Conservation (phyloP, 2,329 filamentous ascomycete species). For the Aspergillus versicolor region DNA sequence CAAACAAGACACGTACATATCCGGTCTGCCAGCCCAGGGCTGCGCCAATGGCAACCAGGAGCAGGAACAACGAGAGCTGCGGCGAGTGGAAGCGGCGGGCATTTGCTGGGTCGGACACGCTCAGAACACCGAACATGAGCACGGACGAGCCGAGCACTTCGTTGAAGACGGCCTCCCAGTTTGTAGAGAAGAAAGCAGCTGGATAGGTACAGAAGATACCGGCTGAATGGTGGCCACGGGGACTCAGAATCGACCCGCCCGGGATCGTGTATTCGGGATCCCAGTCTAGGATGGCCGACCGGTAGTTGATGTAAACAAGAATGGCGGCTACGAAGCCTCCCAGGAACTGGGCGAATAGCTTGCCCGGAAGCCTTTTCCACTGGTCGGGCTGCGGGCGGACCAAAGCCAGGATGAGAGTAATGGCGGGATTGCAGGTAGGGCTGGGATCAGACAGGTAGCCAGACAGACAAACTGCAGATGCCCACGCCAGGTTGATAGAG, state of each 20-base stretch:
- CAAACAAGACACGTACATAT: conserved; percentile 25
- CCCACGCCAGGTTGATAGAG: conserved; percentile 36
- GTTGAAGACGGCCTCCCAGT: conserved; percentile 33
- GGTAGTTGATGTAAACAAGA: conserved; percentile 32
- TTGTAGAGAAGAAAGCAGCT: conserved; percentile 24
- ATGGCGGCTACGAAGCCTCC: conserved; percentile 32
- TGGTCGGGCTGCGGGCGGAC: conserved; percentile 28
- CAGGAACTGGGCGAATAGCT: conserved; percentile 28
- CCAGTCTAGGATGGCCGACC: conserved; percentile 31
- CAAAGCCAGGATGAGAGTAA: conserved; percentile 26
- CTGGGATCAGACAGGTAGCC: conserved; percentile 29
- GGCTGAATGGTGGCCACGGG: conserved; percentile 28
- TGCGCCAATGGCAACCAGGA: conserved; percentile 30
- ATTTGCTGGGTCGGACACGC: conserved; percentile 28
- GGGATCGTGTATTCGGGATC: conserved; percentile 33
- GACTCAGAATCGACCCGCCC: conserved; percentile 29
- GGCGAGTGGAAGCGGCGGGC: conserved; percentile 25
- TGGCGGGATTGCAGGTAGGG: conserved; percentile 28
- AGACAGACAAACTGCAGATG: conserved; percentile 28
- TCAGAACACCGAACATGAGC: conserved; percentile 30
- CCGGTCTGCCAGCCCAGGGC: conserved; percentile 35
- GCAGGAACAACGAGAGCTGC: conserved; percentile 27
- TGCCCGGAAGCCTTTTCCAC: conserved; percentile 29
- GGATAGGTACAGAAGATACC: conserved; percentile 32
- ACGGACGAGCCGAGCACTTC: conserved; percentile 29